phyloP scores from a whole-genome alignment of 2,329 filamentous ascomycete genomes.

The Claviceps paspali region DNA sequence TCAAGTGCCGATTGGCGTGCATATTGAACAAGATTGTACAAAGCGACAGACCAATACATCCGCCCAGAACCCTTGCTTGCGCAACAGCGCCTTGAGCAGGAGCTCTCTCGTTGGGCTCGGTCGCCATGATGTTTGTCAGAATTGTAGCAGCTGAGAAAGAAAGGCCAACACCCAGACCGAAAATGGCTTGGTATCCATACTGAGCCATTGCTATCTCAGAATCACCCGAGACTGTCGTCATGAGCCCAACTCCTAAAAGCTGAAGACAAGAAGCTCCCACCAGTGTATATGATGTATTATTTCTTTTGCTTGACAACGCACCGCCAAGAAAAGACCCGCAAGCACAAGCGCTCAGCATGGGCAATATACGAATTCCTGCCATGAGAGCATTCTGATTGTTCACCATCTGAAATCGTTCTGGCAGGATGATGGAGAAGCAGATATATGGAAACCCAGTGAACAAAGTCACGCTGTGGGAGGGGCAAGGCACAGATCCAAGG shows the following conservation, averaged over 20 bases:
- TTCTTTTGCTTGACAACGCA: conserved; percentile 34
- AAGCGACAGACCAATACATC: conserved; percentile 40
- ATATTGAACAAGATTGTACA: conserved; percentile 44
- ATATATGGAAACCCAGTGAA: conserved; percentile 44
- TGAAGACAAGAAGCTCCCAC: conserved; percentile 35
- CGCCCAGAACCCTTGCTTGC: conserved; percentile 44
- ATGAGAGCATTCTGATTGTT: conserved; percentile 35
- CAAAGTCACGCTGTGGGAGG: conserved; percentile 34
- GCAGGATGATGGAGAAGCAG: conserved; percentile 40
- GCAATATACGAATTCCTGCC: conserved; percentile 42
- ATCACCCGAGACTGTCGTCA: conserved; percentile 26
- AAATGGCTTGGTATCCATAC: conserved; percentile 40
- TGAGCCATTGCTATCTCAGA: conserved; percentile 22
- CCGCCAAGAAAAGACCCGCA: conserved; percentile 41
- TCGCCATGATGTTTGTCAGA: conserved; percentile 37
- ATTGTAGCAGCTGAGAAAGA: conserved; percentile 42
- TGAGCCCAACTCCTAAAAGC: conserved; percentile 34
- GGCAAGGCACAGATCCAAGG: not conserved
- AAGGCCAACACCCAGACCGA: conserved; percentile 44
- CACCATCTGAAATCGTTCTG: conserved; percentile 45
- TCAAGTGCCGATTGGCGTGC: conserved; percentile 23
- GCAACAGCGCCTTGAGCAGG: conserved; percentile 44
- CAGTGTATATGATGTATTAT: conserved; percentile 37
- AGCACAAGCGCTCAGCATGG: conserved; percentile 41
- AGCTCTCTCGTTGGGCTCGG: conserved; percentile 33